These are phyloP conservation scores for Aspergillus sp. DNA, from an alignment of 2,329 filamentous ascomycete species.

Conservation along the genomic window DNA sequence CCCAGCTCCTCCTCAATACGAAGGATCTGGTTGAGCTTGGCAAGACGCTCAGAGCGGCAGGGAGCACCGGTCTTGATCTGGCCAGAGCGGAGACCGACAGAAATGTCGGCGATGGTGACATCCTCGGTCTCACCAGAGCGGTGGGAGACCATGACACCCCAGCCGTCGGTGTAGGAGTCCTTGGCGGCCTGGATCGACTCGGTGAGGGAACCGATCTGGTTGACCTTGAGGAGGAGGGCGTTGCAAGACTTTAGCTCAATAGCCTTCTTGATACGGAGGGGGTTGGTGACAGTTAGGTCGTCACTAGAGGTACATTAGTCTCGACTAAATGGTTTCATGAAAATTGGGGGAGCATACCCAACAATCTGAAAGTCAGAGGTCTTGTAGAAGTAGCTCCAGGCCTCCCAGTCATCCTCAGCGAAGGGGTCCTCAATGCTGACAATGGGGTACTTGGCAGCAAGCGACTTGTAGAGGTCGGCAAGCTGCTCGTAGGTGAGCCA, in stretches of 20 bases:
- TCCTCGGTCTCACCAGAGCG: slow-evolving; percentile 99
- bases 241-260: slow-evolving; percentile 99
- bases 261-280: slow-evolving; percentile 97
- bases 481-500: slow-evolving; percentile 99
- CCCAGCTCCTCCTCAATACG: slow-evolving; percentile 99
- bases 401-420: slow-evolving; percentile 99
- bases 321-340: slow-evolving; percentile 7
- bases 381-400: slow-evolving; percentile 99
- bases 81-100: slow-evolving; percentile 89
- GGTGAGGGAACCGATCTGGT: slow-evolving; percentile 98
- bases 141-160: slow-evolving; percentile 99
- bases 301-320: slow-evolving; percentile 48
- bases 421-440: slow-evolving; percentile 99
- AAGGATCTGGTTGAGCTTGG: slow-evolving; percentile 99
- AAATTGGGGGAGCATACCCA: slow-evolving; percentile 42
- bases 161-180: slow-evolving; percentile 90
- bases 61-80: slow-evolving; percentile 99
- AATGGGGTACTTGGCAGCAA: slow-evolving; percentile 94
- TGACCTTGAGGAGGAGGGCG: slow-evolving; percentile 96
- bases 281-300: slow-evolving; percentile 98
- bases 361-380: slow-evolving; percentile 97
- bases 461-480: slow-evolving; percentile 78
- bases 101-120: slow-evolving; percentile 97
- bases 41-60: slow-evolving; percentile 91
- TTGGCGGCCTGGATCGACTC: slow-evolving; percentile 99